Evolutionary conservation across 352 stramenopile genomes (phyloP).

Genomic region (Aphanomyces stellatus): DNA sequence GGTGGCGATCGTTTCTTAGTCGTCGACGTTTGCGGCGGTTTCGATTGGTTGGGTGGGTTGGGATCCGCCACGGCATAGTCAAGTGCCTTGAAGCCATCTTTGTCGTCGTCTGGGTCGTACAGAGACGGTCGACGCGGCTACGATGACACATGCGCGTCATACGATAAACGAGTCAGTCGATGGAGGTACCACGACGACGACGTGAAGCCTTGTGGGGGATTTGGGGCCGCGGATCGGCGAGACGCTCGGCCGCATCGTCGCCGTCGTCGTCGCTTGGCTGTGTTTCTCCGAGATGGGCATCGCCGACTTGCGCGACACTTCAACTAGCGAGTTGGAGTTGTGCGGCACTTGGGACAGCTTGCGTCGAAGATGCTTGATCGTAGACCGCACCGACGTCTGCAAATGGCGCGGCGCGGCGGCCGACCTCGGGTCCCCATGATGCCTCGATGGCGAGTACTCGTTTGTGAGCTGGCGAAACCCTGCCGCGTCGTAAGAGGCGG

Average conservation of each 20-base stretch:
- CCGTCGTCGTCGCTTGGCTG: neutral
- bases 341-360: neutral
- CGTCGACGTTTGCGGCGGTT: neutral
- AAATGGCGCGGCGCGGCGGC: too few species aligned
- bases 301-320: slow-evolving; percentile 13
- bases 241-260: slow-evolving; percentile 5
- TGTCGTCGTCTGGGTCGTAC: neutral
- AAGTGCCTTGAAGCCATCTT: too few species aligned
- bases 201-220: neutral
- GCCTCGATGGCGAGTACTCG: neutral
- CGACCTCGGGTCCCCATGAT: too few species aligned
- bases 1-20: neutral
- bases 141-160: neutral
- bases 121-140: neutral
- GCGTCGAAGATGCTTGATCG: slow-evolving; percentile 11
- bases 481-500: neutral
- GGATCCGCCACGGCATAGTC: too few species aligned
- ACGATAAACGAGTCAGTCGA: neutral
- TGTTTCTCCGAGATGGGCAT: neutral
- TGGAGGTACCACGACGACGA: neutral
- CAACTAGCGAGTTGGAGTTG: neutral
- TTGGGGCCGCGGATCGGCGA: neutral
- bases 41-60: too few species aligned
- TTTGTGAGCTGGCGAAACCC: neutral
- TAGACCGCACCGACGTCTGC: slow-evolving; percentile 11